Evolutionary conservation across 179 eudicot genomes (phyloP), one percentile per base, ranked within the genome.

Genomic region (Heliamphora pulchella): DNA sequence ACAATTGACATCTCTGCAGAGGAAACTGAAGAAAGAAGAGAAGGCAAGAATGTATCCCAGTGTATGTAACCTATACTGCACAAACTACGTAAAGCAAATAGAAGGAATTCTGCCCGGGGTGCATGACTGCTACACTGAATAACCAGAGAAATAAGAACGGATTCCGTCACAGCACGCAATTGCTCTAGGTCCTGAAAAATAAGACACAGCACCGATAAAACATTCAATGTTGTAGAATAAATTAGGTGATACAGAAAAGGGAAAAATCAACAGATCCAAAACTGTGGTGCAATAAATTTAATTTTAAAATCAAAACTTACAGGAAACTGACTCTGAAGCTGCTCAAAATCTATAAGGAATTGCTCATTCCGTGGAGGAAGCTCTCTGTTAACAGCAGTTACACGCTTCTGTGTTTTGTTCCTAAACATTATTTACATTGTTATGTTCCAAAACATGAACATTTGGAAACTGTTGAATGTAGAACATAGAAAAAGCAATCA

Each of bases 381-480:
- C 72, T 90, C 94, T 87, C 93, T 88, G 81, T 91, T 93, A 73
- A 90, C 82, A 81, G 98, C 98, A 64, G 89, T 91, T 69, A 95
- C 86, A 81, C 97, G 92, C 89, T 93, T 95, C 86, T 91, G 98
- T 61, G 97, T 81, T 89, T 93, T 95, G 89, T 95, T 93, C 90
- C 98, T 95, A 87, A 78, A 80, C 50, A 82, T 55, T 67, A 81
- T 61, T 57, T 62, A 17, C 55, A 81, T 59, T 43, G 54, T 59
- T 80, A 76, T 48, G 65, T 20, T 43, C 43, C 20, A 51, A 77
- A 41, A 80, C 18, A 55, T 51, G 31, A 14, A 61, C 5, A 67
- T 53, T 44, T 7, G 22, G 44, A 46, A 54, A 61, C 44, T n/a
- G 22, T 4, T 17, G 61, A 73, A 31, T 5, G n/a, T 47, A 71